Base-by-base conservation (phyloP, 225 moss, liverwort and hornwort genomes). In the Pseudisothecium myosuroides region DNA sequence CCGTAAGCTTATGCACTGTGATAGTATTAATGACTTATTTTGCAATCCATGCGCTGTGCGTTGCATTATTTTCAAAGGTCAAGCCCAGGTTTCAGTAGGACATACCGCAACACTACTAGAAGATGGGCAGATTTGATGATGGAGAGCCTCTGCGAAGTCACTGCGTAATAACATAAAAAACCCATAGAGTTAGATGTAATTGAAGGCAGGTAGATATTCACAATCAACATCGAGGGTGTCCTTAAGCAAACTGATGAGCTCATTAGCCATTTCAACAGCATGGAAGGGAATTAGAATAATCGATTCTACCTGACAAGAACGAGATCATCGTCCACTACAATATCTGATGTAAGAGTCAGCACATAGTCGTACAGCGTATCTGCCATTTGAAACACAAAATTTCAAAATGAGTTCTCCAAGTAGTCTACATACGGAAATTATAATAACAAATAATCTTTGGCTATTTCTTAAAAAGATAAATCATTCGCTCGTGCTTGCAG, bases 301-400 rank as follows among this genome's bases (percentile, higher is more conserved):
- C 24, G n/a, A 86, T 52, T 74, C 82, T 91, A 98, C 98, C 98
- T 99, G 92, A 97, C 97, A 92, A 99, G 98, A 86, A 95, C 91
- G 28, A 99, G 92, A 89, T 99, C 98, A 92, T 99, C 98, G 90
- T 99, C 97, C 87, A 96, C 97, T 61, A 99, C 96, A 79, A 93
- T 95, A 84, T 97, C 96, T 43, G 96, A 95, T 67, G 96, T 93
- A 68, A 95, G 93, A 86, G 96, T 95, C 85, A 99, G 95, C 88
- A 99, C 97, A 86, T 97, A 97, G 89, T 99, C 96, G 86, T 97
- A 94, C 58, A 99, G 90, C 85, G 94, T 95, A 93, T 96, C 98
- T 98, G 98, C 85, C 72, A 95, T 80, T 83, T 39, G 60, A 89
- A 52, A 90, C 86, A 82, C 50, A 75, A 86, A 76, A 78, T 87